Evolutionary conservation across 108 stramenopile species (phyloP).

Genomic region (Phaeodactylum tricornutum): DNA sequence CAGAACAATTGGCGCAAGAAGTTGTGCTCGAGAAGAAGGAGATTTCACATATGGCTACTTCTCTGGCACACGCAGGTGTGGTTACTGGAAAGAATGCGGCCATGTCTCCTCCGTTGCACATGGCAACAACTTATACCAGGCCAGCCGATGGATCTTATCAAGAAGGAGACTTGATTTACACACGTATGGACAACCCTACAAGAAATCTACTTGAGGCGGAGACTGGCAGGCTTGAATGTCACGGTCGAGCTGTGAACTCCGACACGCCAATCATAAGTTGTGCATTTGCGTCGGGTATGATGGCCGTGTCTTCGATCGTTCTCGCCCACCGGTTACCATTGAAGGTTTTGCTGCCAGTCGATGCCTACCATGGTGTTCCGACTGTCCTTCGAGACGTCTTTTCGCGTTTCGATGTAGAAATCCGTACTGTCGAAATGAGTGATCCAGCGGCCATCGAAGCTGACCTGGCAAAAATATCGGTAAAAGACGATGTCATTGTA

Average conservation of each 20-base stretch:
- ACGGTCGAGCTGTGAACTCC: slow-evolving; percentile 1
- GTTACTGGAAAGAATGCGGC: slow-evolving; percentile 31
- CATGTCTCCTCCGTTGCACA: slow-evolving; percentile 61
- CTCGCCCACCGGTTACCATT: slow-evolving; percentile 51
- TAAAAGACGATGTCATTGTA: slow-evolving; percentile 30
- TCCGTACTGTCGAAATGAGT: slow-evolving; percentile 43
- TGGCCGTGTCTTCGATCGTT: slow-evolving; percentile 61
- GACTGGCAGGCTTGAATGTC: slow-evolving; percentile 42
- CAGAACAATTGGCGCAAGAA: not conserved
- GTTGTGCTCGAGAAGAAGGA: no score
- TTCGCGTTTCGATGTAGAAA: slow-evolving; percentile 34
- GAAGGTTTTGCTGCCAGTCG: slow-evolving; percentile 53
- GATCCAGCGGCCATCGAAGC: slow-evolving; percentile 4
- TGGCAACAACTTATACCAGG: slow-evolving; percentile 71
- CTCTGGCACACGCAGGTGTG: not conserved
- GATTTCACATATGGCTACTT: not conserved
- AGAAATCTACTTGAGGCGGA: slow-evolving; percentile 49
- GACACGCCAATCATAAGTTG: slow-evolving; percentile 10
- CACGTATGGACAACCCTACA: slow-evolving; percentile 74
- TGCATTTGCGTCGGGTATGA: slow-evolving; percentile 88
- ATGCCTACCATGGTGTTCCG: slow-evolving; percentile 81
- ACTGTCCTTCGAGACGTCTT: slow-evolving; percentile 45
- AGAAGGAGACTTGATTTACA: slow-evolving; percentile 40
- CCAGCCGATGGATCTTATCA: slow-evolving; percentile 58
- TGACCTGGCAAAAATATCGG: not conserved